Evolutionary conservation across 257 asterid species (phyloP).

Genomic region (Ophiorrhiza pumila): DNA sequence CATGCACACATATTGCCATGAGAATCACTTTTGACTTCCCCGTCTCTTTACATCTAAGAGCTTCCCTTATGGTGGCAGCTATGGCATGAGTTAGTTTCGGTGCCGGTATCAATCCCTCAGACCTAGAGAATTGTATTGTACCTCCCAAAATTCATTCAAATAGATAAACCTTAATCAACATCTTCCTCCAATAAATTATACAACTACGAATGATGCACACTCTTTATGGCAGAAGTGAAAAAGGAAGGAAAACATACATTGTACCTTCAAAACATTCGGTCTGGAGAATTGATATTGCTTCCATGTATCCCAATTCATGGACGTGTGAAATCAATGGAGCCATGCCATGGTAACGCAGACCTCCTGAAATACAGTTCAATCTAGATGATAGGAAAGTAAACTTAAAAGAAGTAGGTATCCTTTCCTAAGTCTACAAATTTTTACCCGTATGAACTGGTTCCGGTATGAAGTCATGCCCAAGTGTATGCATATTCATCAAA

Average conservation of each 20-base stretch:
- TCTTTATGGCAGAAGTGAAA: neutral
- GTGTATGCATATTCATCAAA: slow-evolving; percentile 95
- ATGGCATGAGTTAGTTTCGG: slow-evolving; percentile 93
- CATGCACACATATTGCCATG: slow-evolving; percentile 95
- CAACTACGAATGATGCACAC: too few relatives aligned
- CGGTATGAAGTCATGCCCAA: slow-evolving; percentile 91
- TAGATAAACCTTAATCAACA: neutral
- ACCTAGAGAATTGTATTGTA: slow-evolving; percentile 80
- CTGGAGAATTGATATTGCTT: slow-evolving; percentile 77
- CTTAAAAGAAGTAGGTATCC: neutral
- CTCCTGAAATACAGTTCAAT: slow-evolving; percentile 45
- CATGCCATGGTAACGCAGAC: slow-evolving; percentile 94
- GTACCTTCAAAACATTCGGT: slow-evolving; percentile 86
- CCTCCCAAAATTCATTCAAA: slow-evolving; percentile 26
- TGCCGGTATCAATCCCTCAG: slow-evolving; percentile 89
- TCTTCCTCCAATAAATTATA: too few relatives aligned
- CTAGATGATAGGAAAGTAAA: neutral
- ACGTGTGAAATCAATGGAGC: slow-evolving; percentile 91
- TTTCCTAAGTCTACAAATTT: neutral
- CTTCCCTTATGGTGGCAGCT: slow-evolving; percentile 89
- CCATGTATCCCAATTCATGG: slow-evolving; percentile 70
- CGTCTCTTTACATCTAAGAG: slow-evolving; percentile 67
- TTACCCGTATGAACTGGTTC: slow-evolving; percentile 93
- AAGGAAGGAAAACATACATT: too few relatives aligned
- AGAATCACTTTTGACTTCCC: slow-evolving; percentile 90